phyloP scores from a whole-genome alignment of 2,329 filamentous ascomycete species.

The Davidsoniella virescens region DNA sequence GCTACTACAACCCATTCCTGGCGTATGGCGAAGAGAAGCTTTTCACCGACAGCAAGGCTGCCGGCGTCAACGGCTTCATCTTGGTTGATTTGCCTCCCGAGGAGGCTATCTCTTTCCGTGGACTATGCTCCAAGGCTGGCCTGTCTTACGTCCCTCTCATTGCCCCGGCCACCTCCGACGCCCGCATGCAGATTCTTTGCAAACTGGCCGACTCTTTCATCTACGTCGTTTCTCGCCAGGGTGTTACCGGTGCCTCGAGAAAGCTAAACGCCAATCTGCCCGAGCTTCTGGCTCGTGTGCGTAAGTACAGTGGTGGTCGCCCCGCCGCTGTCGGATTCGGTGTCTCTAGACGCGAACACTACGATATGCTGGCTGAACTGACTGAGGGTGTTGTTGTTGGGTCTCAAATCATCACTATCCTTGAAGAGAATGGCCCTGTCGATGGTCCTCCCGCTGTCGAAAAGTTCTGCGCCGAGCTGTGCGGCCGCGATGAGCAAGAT shows the following conservation, averaged over 20 bases:
- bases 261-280: conserved; percentile 69
- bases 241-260: conserved; percentile 81
- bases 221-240: conserved; percentile 95
- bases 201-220: conserved; percentile 96
- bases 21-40: conserved; percentile 88
- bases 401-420: conserved; percentile 76
- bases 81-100: conserved; percentile 90
- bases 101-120: conserved; percentile 84
- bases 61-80: conserved; percentile 90
- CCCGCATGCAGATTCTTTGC: conserved; percentile 89
- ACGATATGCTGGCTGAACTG: conserved; percentile 64
- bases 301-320: conserved; percentile 79
- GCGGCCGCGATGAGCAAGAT: conserved; percentile 27
- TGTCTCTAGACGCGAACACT: conserved; percentile 90
- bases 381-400: conserved; percentile 94
- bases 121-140: conserved; percentile 61
- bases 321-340: conserved; percentile 91
- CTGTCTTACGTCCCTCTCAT: conserved; percentile 96
- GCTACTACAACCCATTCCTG: conserved; percentile 94
- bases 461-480: conserved; percentile 65
- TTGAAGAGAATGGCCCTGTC: conserved; percentile 51
- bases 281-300: conserved; percentile 67
- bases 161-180: conserved; percentile 79
- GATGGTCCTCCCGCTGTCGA: conserved; percentile 43
- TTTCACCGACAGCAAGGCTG: conserved; percentile 65